A percentile compares a stretch with the other conserved stretches of the same genome.
Evolutionary conservation across 163 green algal species (phyloP).

Genomic region (Scenedesmus sp.): DNA sequence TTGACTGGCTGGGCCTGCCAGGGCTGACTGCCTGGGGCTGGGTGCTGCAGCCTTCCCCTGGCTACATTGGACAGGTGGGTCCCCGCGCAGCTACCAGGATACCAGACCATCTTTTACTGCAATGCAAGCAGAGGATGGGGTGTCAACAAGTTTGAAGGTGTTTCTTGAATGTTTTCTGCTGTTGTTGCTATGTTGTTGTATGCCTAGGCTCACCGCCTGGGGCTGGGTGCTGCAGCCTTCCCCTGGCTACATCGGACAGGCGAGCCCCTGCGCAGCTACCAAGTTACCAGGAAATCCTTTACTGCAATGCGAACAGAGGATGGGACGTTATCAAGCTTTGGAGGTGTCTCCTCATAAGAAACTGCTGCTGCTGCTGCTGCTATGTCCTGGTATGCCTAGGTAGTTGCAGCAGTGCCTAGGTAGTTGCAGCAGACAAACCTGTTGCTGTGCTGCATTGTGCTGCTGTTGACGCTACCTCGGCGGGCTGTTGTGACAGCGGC

Average conservation of each 20-base stretch:
- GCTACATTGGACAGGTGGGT: slow-evolving; percentile 66
- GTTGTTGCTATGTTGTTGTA: no score
- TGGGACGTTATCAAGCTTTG: no score
- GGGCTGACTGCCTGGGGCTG: slow-evolving; percentile 68
- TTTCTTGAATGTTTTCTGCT: no score
- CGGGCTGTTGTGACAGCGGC: neutral
- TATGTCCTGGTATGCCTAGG: no score
- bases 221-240: slow-evolving; percentile 54
- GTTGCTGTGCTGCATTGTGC: neutral
- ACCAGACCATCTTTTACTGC: neutral
- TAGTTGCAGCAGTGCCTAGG: no score
- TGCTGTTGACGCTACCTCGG: neutral
- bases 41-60: slow-evolving; percentile 60
- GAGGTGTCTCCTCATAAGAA: no score
- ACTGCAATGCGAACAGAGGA: no score
- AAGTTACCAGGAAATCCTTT: neutral
- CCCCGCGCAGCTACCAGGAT: no score
- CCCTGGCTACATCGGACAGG: slow-evolving; percentile 60
- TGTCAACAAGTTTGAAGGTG: no score
- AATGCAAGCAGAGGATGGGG: neutral
- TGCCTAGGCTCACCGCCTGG: slow-evolving; percentile 51
- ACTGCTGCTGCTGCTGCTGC: no score
- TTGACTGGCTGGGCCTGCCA: slow-evolving; percentile 63
- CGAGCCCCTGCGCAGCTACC: neutral
- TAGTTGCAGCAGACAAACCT: no score